Base-by-base conservation (phyloP, 208 protist species). In the Trypanosoma rangeli region DNA sequence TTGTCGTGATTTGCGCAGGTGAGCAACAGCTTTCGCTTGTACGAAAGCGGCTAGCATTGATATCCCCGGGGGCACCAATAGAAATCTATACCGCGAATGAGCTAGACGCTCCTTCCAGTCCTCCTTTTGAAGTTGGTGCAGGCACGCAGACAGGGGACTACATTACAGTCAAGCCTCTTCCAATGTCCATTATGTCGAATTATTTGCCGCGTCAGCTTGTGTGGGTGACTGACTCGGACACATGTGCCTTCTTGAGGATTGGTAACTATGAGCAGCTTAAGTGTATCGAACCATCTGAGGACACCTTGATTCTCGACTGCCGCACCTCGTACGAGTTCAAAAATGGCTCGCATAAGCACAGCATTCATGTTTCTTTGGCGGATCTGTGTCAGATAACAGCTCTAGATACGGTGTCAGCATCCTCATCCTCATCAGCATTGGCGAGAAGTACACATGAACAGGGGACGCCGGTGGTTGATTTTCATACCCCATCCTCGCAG, bases 281-380 rank as follows among this genome's bases (percentile, higher is more conserved):
- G 3, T 64, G 37, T 26, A 73, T 83, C 20, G 77, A 78, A 48
- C 71, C 75, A 39, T 24, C 22, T 5, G 64, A 73, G 1, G 60
- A 52, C 18, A 76, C 74, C 16, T 29, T 93, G 26, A 79, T 92
- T 29, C 56, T 95, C 16, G 87, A 93, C 48, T 83, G 87, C 70
- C 87, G 90, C 29, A 92, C 87, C 13, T 76, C 85, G 26, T 95
- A 84, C 73, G 86, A 95, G 76, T 93, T 93, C 68, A 83, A 80
- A 59, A 91, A 90, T 59, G 90, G 87, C 70, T 95, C 87, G 12
- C 87, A 93, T 61, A 77, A 83, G 48, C 75, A 85, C 63, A 90
- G 85, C 66, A 77, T 89, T 46, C 79, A 88, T 64, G 63, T 87
- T 49, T 67, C 82, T 53, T 70, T 93, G 39, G 59, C 81, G 22